phyloP scores from a whole-genome alignment of 1,284 basidiomycete genomes.

The Malassezia japonica region DNA sequence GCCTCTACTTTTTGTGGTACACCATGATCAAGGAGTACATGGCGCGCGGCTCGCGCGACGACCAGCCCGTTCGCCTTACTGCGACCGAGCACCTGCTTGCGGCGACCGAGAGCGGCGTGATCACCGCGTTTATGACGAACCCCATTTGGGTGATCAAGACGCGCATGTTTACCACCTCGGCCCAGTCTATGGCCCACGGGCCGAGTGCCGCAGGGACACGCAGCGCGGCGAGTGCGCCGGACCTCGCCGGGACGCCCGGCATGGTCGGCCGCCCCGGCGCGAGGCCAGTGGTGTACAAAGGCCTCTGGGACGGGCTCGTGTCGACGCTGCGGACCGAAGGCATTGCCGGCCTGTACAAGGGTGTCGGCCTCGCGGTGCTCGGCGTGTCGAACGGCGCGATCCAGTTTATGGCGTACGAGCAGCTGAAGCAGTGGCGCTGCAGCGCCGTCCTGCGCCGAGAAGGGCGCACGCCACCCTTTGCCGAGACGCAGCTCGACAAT shows the following conservation, averaged over 20 bases:
- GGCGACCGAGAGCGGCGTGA: constrained; percentile 82
- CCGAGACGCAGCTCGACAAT: constrained; percentile 10
- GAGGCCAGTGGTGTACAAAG: constrained; percentile 25
- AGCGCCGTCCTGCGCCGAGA: constrained; percentile 12
- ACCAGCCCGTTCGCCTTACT: constrained; percentile 52
- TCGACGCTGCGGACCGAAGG: constrained; percentile 55
- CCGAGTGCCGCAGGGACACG: constrained; percentile 7
- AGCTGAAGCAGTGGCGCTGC: constrained; percentile 76
- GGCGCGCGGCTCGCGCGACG: constrained; percentile 17
- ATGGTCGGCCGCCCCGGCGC: not conserved
- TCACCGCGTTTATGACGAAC: constrained; percentile 88
- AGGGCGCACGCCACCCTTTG: not conserved
- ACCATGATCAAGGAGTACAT: constrained; percentile 72
- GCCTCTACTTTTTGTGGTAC: constrained; percentile 87
- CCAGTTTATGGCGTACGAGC: constrained; percentile 92
- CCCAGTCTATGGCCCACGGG: constrained; percentile 51
- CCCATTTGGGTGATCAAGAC: constrained; percentile 98
- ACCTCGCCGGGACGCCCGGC: constrained; percentile 7
- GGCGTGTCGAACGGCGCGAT: constrained; percentile 92
- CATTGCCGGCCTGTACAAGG: constrained; percentile 69
- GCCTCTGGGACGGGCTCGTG: constrained; percentile 30
- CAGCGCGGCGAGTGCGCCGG: constrained; percentile 6
- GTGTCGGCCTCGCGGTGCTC: constrained; percentile 76
- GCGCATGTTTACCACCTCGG: constrained; percentile 79
- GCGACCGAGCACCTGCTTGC: constrained; percentile 75